Evolutionary conservation across 164 flowering plant genomes (phyloP).

Genomic region (Aristolochia fimbriata): DNA sequence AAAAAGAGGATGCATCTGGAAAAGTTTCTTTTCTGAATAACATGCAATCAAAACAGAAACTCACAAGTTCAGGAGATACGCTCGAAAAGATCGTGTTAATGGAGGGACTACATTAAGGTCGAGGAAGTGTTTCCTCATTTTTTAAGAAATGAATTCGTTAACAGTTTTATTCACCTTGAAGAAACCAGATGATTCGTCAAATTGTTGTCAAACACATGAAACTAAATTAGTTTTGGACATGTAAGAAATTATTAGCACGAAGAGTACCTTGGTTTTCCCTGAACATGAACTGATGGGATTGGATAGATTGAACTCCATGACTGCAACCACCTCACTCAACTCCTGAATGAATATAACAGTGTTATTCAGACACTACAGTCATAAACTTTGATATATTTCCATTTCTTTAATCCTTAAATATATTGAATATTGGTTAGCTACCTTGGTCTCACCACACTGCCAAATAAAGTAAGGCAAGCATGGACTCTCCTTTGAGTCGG

Average conservation of each 20-base stretch:
- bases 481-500: constrained; percentile 35
- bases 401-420: background rate
- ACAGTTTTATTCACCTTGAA: background rate
- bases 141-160: background rate
- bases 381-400: background rate
- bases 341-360: constrained; percentile 32
- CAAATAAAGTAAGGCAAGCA: constrained; percentile 63
- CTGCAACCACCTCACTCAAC: constrained; percentile 44
- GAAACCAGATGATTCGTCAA: background rate
- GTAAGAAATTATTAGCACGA: background rate
- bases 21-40: too few relatives aligned
- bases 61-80: too few relatives aligned
- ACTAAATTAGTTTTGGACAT: background rate
- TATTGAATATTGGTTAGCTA: constrained; percentile 11
- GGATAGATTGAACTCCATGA: constrained; percentile 82
- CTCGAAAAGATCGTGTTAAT: too few relatives aligned
- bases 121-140: background rate
- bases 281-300: constrained; percentile 47
- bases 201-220: background rate
- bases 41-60: too few relatives aligned
- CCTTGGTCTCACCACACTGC: constrained; percentile 87
- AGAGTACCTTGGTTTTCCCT: constrained; percentile 61
- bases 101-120: background rate
- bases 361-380: background rate
- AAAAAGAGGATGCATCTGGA: too few relatives aligned